Evolutionary conservation across 2,329 filamentous ascomycete species (phyloP).

Genomic region (Fusarium sp.): DNA sequence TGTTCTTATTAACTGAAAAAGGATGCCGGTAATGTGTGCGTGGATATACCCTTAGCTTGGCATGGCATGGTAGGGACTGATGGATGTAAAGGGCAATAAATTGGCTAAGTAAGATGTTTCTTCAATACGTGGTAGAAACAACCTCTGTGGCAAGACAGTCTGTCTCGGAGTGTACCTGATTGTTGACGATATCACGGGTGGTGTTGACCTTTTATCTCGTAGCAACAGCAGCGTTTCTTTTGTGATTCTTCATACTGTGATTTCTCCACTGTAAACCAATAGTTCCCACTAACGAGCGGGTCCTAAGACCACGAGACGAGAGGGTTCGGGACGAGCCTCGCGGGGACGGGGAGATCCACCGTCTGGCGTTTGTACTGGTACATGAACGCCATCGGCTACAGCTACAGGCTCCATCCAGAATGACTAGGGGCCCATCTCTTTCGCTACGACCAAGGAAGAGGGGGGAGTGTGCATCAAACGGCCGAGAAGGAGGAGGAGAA

Average conservation of each 20-base stretch:
- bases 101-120: background rate
- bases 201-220: background rate
- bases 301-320: constrained; percentile 18
- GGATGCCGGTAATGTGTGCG: constrained; percentile 13
- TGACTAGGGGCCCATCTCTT: constrained; percentile 13
- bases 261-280: constrained; percentile 24
- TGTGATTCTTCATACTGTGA: constrained; percentile 20
- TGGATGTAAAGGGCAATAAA: constrained; percentile 14
- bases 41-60: constrained; percentile 18
- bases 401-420: background rate
- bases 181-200: background rate
- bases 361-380: constrained; percentile 26
- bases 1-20: constrained; percentile 20
- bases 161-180: background rate
- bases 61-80: background rate
- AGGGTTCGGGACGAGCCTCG: constrained; percentile 39
- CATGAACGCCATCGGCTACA: constrained; percentile 15
- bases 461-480: constrained; percentile 32
- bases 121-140: background rate
- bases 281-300: constrained; percentile 24
- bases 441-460: constrained; percentile 14
- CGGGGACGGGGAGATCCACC: constrained; percentile 22
- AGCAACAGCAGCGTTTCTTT: background rate
- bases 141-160: background rate
- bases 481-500: constrained; percentile 4